Percentiles rank a stretch among this genome's conserved stretches.
Conservation (phyloP, 495 filamentous ascomycete genomes). For the Penicillium pancosmium region DNA sequence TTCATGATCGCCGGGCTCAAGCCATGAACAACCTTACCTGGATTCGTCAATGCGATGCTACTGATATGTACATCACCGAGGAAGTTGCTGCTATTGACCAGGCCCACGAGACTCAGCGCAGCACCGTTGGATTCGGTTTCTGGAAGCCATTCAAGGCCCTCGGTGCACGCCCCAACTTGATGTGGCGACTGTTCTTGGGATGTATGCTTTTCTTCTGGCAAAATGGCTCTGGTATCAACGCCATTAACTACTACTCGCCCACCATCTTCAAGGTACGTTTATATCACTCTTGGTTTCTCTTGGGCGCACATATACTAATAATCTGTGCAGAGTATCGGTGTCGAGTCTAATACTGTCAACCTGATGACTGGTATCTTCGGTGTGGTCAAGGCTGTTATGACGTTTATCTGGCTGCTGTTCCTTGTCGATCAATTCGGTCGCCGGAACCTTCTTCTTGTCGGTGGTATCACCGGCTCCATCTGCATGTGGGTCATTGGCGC, state of each 20-base stretch:
- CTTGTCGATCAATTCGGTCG: slow-evolving; percentile 72
- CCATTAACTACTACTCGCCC: slow-evolving; percentile 68
- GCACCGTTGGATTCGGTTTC: slow-evolving; percentile 62
- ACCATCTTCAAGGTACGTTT: slow-evolving; percentile 54
- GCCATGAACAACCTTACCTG: slow-evolving; percentile 64
- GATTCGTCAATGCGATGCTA: slow-evolving; percentile 62
- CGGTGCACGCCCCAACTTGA: slow-evolving; percentile 44
- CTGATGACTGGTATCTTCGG: slow-evolving; percentile 56
- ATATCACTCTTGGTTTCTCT: background rate
- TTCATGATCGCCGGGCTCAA: slow-evolving; percentile 50
- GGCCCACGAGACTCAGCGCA: slow-evolving; percentile 57
- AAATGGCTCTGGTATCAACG: slow-evolving; percentile 67
- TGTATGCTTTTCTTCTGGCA: slow-evolving; percentile 70
- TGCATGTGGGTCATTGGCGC: slow-evolving; percentile 76
- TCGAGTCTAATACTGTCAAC: slow-evolving; percentile 40
- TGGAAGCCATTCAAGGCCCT: slow-evolving; percentile 68
- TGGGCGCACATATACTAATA: background rate
- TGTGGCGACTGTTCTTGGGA: slow-evolving; percentile 68
- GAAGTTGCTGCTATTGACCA: slow-evolving; percentile 66
- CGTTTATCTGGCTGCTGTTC: slow-evolving; percentile 66
- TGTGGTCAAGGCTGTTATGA: slow-evolving; percentile 57
- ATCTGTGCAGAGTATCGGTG: slow-evolving; percentile 47
- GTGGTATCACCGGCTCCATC: slow-evolving; percentile 66
- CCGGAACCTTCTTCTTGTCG: slow-evolving; percentile 68
- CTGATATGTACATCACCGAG: slow-evolving; percentile 69